Conservation (phyloP, 176 grass and related monocot genomes). For the Dendrocalamus sinicus region DNA sequence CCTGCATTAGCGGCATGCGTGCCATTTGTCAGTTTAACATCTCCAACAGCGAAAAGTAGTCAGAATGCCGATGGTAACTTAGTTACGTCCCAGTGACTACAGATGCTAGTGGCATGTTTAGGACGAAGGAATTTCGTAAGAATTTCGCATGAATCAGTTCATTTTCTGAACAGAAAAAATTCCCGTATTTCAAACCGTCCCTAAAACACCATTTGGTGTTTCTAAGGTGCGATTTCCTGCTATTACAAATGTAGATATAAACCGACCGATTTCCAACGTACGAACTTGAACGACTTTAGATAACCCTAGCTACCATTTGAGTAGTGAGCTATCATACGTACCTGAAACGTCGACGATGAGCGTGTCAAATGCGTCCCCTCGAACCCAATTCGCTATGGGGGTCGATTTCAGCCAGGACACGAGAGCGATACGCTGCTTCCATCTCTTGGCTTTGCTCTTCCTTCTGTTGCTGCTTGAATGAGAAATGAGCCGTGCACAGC, state of each 20-base stretch:
- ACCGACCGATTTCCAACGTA: no score
- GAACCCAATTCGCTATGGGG: conserved; percentile 66
- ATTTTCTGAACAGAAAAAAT: no score
- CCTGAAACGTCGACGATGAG: conserved; percentile 61
- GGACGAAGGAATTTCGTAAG: no score
- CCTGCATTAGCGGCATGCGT: conserved; percentile 34
- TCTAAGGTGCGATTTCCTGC: no score
- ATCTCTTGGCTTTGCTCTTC: conserved; percentile 39
- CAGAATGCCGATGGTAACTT: no score
- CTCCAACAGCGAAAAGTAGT: no score
- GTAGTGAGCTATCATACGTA: neutral
- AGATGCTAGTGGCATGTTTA: no score
- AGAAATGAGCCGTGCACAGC: neutral
- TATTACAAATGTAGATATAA: no score
- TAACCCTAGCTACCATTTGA: neutral
- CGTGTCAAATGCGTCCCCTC: conserved; percentile 48
- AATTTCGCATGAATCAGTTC: no score
- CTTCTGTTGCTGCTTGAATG: neutral
- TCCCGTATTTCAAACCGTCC: no score
- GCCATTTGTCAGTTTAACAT: neutral
- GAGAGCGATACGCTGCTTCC: conserved; percentile 33
- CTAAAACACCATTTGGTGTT: no score
- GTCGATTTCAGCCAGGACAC: conserved; percentile 49
- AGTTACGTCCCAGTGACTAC: no score
- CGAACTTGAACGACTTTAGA: neutral